These are phyloP conservation scores for Saturnispora zaruensis DNA, from an alignment of 805 yeast genomes.

Conservation along the genomic window DNA sequence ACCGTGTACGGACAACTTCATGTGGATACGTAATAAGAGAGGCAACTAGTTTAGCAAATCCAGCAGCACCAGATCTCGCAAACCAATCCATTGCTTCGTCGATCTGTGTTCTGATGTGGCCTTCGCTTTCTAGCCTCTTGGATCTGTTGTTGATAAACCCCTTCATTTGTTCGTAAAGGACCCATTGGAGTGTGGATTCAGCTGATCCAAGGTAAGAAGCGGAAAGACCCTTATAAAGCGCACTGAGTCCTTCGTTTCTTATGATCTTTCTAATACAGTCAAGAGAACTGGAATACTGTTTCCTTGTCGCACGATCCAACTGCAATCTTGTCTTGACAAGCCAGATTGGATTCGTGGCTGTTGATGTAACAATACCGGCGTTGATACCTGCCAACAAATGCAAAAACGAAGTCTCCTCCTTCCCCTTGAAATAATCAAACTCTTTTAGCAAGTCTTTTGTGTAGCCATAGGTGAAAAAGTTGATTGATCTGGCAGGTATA, in stretches of 20 bases:
- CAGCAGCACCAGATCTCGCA: slow-evolving; percentile 96
- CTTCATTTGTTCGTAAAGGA: slow-evolving; percentile 92
- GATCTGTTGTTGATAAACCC: slow-evolving; percentile 48
- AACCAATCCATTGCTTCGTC: slow-evolving; percentile 82
- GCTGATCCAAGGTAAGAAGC: slow-evolving; percentile 92
- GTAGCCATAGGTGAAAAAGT: slow-evolving; percentile 94
- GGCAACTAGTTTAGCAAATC: slow-evolving; percentile 90
- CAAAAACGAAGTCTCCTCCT: slow-evolving; percentile 68
- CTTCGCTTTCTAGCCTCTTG: slow-evolving; percentile 26
- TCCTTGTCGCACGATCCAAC: slow-evolving; percentile 60
- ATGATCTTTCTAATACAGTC: slow-evolving; percentile 72
- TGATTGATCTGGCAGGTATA: slow-evolving; percentile 94
- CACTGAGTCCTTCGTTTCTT: slow-evolving; percentile 66
- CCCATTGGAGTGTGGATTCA: slow-evolving; percentile 94
- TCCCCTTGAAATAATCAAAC: slow-evolving; percentile 52
- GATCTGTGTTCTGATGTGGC: slow-evolving; percentile 36
- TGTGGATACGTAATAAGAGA: slow-evolving; percentile 93
- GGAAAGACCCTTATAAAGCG: slow-evolving; percentile 83
- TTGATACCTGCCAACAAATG: slow-evolving; percentile 79
- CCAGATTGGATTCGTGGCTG: slow-evolving; percentile 98
- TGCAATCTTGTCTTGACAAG: slow-evolving; percentile 89
- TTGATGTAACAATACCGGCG: slow-evolving; percentile 92
- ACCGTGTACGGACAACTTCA: slow-evolving; percentile 90
- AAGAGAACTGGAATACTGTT: slow-evolving; percentile 70
- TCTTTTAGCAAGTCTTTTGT: slow-evolving; percentile 68